Percentiles rank a stretch among this genome's conserved stretches.
Evolutionary conservation across 768 basidiomycete species (phyloP).

Genomic region (Lentinula detonsa): DNA sequence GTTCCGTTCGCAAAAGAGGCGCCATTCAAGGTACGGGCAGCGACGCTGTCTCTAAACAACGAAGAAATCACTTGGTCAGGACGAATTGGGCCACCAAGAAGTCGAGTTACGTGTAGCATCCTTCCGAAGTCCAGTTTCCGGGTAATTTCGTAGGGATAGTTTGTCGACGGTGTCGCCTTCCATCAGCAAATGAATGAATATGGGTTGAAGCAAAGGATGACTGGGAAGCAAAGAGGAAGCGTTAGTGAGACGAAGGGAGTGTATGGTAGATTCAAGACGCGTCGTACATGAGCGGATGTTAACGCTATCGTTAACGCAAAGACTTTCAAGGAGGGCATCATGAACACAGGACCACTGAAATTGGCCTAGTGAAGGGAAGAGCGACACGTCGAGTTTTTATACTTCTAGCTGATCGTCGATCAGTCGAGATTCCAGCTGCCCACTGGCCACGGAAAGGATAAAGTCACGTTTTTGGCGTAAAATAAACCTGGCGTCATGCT

Average conservation of each 20-base stretch:
- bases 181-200: slow-evolving; percentile 16
- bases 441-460: slow-evolving; percentile 1
- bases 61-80: slow-evolving; percentile 1
- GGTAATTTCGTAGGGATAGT: slow-evolving; percentile 39
- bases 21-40: slow-evolving; percentile 51
- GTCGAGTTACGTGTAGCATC: slow-evolving; percentile 53
- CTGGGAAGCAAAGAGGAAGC: slow-evolving; percentile 10
- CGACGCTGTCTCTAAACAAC: slow-evolving; percentile 44
- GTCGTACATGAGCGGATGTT: slow-evolving; percentile 33
- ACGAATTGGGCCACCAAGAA: not conserved
- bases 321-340: slow-evolving; percentile 26
- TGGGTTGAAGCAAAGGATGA: slow-evolving; percentile 20
- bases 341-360: slow-evolving; percentile 9
- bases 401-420: slow-evolving; percentile 7
- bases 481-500: not conserved
- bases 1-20: slow-evolving; percentile 36
- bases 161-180: slow-evolving; percentile 28
- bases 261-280: slow-evolving; percentile 5
- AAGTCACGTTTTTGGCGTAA: not conserved
- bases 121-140: slow-evolving; percentile 47
- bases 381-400: slow-evolving; percentile 11
- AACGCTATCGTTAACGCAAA: slow-evolving; percentile 27
- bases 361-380: slow-evolving; percentile 8
- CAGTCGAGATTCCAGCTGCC: slow-evolving; percentile 3
- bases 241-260: not conserved